These are phyloP conservation scores for Ganoderma meredithae DNA, from an alignment of 1,284 basidiomycete genomes.

Conservation along the genomic window DNA sequence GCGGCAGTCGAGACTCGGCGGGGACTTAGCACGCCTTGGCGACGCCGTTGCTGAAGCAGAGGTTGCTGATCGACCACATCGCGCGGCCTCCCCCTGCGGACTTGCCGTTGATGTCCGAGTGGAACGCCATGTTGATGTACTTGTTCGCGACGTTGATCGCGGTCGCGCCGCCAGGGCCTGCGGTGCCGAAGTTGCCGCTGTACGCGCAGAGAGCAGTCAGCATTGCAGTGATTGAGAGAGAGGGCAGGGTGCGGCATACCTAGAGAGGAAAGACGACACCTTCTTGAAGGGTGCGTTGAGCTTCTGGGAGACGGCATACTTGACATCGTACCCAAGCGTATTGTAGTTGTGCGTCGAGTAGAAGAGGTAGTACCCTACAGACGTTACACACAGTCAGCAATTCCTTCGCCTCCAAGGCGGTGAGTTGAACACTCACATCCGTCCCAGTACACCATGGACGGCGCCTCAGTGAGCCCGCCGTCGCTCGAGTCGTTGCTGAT, in stretches of 20 bases:
- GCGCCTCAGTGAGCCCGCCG: slow-evolving; percentile 36
- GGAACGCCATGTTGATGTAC: slow-evolving; percentile 20
- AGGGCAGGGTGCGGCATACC: not conserved
- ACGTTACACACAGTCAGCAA: too few relatives aligned
- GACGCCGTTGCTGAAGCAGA: slow-evolving; percentile 9
- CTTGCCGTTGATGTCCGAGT: slow-evolving; percentile 22
- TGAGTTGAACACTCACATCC: not conserved
- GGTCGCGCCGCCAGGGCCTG: slow-evolving; percentile 13
- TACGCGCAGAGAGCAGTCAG: not conserved
- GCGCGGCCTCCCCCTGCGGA: slow-evolving; percentile 9
- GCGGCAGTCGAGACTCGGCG: too few relatives aligned
- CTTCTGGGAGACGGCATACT: slow-evolving; percentile 34
- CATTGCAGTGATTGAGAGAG: not conserved
- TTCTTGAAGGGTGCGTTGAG: slow-evolving; percentile 37
- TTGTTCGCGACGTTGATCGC: slow-evolving; percentile 19
- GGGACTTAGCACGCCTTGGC: slow-evolving; percentile 7
- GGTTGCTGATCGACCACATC: slow-evolving; percentile 13
- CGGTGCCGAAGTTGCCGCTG: slow-evolving; percentile 8
- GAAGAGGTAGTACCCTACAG: slow-evolving; percentile 29
- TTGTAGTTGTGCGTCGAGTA: slow-evolving; percentile 36
- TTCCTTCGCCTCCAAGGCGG: not conserved
- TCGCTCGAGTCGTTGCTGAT: slow-evolving; percentile 25
- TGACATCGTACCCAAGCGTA: slow-evolving; percentile 33
- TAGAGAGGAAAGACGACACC: slow-evolving; percentile 15
- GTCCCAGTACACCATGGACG: slow-evolving; percentile 18